Percentiles rank a stretch among this genome's conserved stretches.
phyloP scores from a whole-genome alignment of 192 early-diverging fungal species.

The Haplosporangium gracile region DNA sequence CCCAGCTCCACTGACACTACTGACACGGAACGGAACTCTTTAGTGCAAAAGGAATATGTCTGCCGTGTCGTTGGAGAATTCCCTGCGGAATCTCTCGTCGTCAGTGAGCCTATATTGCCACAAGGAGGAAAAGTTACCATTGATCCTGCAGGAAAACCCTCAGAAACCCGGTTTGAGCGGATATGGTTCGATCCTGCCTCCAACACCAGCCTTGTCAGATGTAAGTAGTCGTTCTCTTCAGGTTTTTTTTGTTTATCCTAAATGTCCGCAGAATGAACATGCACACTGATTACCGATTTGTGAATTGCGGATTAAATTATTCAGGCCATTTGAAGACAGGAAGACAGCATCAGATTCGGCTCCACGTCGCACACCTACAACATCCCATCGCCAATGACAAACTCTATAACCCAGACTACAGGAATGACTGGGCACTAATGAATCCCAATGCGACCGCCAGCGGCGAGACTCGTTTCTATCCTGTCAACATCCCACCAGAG shows the following conservation, averaged over 20 bases:
- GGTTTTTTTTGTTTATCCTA: neutral
- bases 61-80: slow-evolving; percentile 54
- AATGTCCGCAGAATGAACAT: no score
- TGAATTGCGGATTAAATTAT: neutral
- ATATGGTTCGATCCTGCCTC: slow-evolving; percentile 38
- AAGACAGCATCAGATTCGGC: slow-evolving; percentile 53
- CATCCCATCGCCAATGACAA: slow-evolving; percentile 50
- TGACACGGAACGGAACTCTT: neutral
- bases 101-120: slow-evolving; percentile 46
- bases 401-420: slow-evolving; percentile 41
- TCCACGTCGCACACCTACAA: slow-evolving; percentile 33
- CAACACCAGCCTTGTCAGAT: slow-evolving; percentile 37
- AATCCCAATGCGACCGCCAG: neutral
- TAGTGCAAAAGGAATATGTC: slow-evolving; percentile 46
- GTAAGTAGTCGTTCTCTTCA: slow-evolving; percentile 8
- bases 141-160: slow-evolving; percentile 36
- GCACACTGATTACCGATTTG: neutral
- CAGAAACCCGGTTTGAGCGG: slow-evolving; percentile 41
- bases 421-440: neutral
- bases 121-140: slow-evolving; percentile 34
- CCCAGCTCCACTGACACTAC: neutral
- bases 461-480: slow-evolving; percentile 50
- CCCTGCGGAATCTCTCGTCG: slow-evolving; percentile 26
- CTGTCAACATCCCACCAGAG: slow-evolving; percentile 35
- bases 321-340: slow-evolving; percentile 36